Evolutionary conservation across 352 stramenopile genomes (phyloP).

Genomic region (Globisporangium emineosum): DNA sequence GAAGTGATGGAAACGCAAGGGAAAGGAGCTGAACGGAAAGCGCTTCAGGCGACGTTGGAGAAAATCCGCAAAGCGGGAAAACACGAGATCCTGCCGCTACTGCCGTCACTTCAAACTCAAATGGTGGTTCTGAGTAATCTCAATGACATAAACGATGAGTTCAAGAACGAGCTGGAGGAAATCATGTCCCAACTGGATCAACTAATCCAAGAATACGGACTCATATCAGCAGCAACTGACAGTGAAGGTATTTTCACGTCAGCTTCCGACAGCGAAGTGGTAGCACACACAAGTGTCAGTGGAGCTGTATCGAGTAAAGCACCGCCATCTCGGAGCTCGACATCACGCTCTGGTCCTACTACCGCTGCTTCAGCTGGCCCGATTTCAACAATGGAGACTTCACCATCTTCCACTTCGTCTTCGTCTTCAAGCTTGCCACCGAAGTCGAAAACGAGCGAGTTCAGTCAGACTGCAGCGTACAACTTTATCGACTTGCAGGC

Average conservation of each 20-base stretch:
- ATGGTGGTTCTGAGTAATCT: constrained; percentile 45
- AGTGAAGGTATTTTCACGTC: neutral
- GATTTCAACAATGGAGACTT: neutral
- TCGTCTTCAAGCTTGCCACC: neutral
- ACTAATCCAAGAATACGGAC: constrained; percentile 32
- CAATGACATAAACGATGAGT: constrained; percentile 43
- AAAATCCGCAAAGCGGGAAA: constrained; percentile 80
- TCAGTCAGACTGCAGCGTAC: neutral
- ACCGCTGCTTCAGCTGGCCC: neutral
- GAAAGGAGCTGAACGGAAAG: constrained; percentile 66
- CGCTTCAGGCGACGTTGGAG: constrained; percentile 73
- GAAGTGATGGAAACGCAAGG: constrained; percentile 75
- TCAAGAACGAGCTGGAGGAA: constrained; percentile 54
- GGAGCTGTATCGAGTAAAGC: neutral
- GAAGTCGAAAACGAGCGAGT: constrained; percentile 9
- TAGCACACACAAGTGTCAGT: neutral
- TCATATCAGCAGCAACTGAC: neutral
- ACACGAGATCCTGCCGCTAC: constrained; percentile 62
- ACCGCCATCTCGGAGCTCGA: constrained; percentile 1
- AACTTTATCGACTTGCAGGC: constrained; percentile 61
- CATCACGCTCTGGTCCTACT: neutral
- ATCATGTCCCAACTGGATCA: constrained; percentile 40
- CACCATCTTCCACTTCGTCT: neutral
- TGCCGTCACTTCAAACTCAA: constrained; percentile 64
- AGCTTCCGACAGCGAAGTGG: neutral